Evolutionary conservation across 108 stramenopile species (phyloP), one percentile per base, ranked within the genome.

Genomic region (Bacterosira constricta): DNA sequence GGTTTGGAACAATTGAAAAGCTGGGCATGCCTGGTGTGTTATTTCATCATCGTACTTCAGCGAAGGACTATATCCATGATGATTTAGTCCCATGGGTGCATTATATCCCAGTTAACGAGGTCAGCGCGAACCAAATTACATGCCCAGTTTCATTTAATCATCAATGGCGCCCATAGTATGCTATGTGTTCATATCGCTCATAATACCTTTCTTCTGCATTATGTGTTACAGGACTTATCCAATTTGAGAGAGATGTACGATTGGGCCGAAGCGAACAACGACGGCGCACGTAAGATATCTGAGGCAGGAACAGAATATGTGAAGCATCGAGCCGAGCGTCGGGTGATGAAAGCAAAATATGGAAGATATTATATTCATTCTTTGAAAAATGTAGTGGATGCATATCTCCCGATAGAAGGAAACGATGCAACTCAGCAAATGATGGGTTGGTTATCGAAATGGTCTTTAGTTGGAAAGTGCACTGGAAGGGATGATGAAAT

Each of bases 11-110:
- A 13, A 56, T 73, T 55, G 52, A 66, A n/a, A 66, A 64, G 21
- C 64, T 73, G 8, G 72, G 62, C 6, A 65, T 77, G 76, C 62
- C 54, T n/a, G 72, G 72, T 13, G 63, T 73, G n/a, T 27, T 73
- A 45, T 65, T 73, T 32, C 72, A 73, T 56, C 72, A 73, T 39
- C 27, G 49, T 6, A 66, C 72, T 20, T 52, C 64, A 13, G 55
- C 63, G 13, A 63, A 58, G 32, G 72, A 73, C 55, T 65, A 54
- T 39, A 65, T 53, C 34, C 72, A 73, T 34, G 41, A 63, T 10
- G 72, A 73, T 17, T 6, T 73, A 1, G n/a, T 63, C 1, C 63
- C 71, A 10, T 73, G 61, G 53, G 62, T 63, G 29, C 63, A 73
- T 37, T 73, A 73, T 37, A 55, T 73, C 12, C 71, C 63, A 7